Evolutionary conservation across 2,329 filamentous ascomycete genomes (phyloP), one percentile per base, ranked within the genome.

Genomic region (Pseudogymnoascus sp.): DNA sequence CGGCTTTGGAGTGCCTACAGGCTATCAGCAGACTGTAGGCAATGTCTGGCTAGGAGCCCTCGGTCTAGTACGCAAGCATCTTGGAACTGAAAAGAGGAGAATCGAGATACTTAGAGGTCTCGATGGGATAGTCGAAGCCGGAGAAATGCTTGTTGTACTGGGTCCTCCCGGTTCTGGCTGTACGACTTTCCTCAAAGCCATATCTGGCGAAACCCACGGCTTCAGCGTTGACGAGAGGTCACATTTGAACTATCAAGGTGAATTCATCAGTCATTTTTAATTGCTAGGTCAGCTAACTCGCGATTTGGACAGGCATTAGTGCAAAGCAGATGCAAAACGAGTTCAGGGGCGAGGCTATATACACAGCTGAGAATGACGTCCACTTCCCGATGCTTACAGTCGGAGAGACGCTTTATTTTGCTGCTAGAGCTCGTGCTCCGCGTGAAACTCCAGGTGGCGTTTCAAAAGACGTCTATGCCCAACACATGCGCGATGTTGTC

Each of bases 331-430:
- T 84, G 77, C 73, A 75, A 37, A 76, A 75, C 61, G 75, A 83
- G 65, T 86, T 83, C 65, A 78, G 80, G 61, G 89, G 89, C 57
- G 89, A 95, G 74, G 86, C n/a, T n/a, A n/a, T n/a, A n/a, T n/a
- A n/a, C n/a, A n/a, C n/a, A n/a, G n/a, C n/a, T n/a, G n/a, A n/a
- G 71, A 90, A 95, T 65, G 91, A 96, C 66, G 79, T 92, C 19
- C 90, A 96, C 66, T 86, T 91, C 45, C 69, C 91, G 0, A 94
- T 89, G 0, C 77, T 96, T 21, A 94, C 90, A 0, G 92, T 96
- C 2, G 87, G 89, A 60, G 89, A 96, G 71, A 96, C 92, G 0
- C 80, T 96, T 0, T 85, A 82, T 0, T 96, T 96, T 69, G 91
- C 91, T 0, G 79, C 88, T 2, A 80, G 83, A 45, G 82, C 83